Percentiles rank a stretch among this genome's conserved stretches.
Evolutionary conservation across 495 filamentous ascomycete species (phyloP).

Genomic region (Hypomontagnella monticulosa): DNA sequence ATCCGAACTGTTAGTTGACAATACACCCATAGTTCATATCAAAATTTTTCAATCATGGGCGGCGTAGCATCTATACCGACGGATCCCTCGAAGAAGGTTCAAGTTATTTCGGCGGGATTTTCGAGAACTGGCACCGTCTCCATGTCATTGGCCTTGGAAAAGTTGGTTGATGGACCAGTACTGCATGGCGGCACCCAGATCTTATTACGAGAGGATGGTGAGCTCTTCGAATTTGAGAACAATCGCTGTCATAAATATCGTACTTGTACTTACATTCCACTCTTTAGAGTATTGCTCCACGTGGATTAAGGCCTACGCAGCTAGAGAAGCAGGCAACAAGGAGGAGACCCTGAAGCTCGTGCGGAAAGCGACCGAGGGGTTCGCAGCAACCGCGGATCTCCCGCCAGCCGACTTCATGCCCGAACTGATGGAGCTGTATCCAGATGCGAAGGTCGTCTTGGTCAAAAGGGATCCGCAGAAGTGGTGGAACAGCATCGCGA

Average conservation of each 20-base stretch:
- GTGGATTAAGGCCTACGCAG: constrained; percentile 43
- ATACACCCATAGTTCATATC: too few relatives aligned
- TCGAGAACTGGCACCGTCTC: constrained; percentile 63
- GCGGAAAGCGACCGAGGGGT: constrained; percentile 44
- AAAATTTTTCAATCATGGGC: constrained; percentile 35
- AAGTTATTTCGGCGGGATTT: constrained; percentile 61
- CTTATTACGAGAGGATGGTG: constrained; percentile 45
- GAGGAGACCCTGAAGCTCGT: constrained; percentile 42
- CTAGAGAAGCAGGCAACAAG: constrained; percentile 40
- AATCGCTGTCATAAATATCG: background rate
- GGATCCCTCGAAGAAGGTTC: constrained; percentile 47
- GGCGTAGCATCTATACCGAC: constrained; percentile 47
- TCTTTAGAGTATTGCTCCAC: constrained; percentile 39
- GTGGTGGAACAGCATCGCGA: constrained; percentile 47
- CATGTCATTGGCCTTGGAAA: constrained; percentile 56
- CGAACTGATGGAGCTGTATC: constrained; percentile 51
- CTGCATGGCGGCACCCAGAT: constrained; percentile 51
- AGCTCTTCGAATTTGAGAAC: constrained; percentile 2
- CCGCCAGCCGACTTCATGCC: constrained; percentile 45
- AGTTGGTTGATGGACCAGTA: constrained; percentile 55
- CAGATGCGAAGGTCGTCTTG: constrained; percentile 51
- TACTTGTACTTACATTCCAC: too few relatives aligned
- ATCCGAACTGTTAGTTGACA: background rate
- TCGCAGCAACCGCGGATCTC: constrained; percentile 47
- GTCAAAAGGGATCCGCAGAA: constrained; percentile 43